phyloP scores from a whole-genome alignment of 2,329 filamentous ascomycete species.

The Fonsecaea erecta region DNA sequence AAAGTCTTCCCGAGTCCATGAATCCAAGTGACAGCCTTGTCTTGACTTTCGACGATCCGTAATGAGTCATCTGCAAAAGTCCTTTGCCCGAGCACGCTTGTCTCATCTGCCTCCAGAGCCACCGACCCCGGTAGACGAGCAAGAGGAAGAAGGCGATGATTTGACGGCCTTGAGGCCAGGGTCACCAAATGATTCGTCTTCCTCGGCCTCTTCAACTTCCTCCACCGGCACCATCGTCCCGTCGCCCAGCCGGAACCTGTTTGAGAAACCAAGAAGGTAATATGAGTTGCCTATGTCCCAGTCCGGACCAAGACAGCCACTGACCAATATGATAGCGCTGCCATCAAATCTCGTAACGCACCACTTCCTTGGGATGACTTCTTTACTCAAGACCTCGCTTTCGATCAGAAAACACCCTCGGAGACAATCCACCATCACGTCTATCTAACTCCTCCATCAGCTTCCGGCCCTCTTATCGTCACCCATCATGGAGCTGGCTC shows the following conservation, averaged over 20 bases:
- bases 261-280: slow-evolving; percentile 72
- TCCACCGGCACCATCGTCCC: slow-evolving; percentile 92
- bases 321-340: slow-evolving; percentile 16
- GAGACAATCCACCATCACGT: slow-evolving; percentile 72
- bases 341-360: slow-evolving; percentile 54
- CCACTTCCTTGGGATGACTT: slow-evolving; percentile 85
- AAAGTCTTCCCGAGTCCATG: background rate
- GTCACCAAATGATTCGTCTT: slow-evolving; percentile 68
- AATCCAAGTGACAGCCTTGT: slow-evolving; percentile 7
- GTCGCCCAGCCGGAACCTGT: slow-evolving; percentile 72
- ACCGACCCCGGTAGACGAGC: slow-evolving; percentile 52
- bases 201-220: slow-evolving; percentile 86
- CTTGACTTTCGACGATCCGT: slow-evolving; percentile 4
- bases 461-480: slow-evolving; percentile 79
- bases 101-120: slow-evolving; percentile 64
- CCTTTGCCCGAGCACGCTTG: slow-evolving; percentile 77
- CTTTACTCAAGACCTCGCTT: slow-evolving; percentile 84
- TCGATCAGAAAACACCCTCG: slow-evolving; percentile 52
- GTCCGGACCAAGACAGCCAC: background rate
- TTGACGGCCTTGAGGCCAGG: slow-evolving; percentile 38
- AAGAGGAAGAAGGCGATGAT: slow-evolving; percentile 44
- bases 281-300: slow-evolving; percentile 29
- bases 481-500: slow-evolving; percentile 95
- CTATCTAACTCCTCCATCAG: slow-evolving; percentile 78
- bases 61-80: slow-evolving; percentile 78